Conservation (phyloP, 371 early-diverging fungal genomes). For the Agmasoma carcini region DNA sequence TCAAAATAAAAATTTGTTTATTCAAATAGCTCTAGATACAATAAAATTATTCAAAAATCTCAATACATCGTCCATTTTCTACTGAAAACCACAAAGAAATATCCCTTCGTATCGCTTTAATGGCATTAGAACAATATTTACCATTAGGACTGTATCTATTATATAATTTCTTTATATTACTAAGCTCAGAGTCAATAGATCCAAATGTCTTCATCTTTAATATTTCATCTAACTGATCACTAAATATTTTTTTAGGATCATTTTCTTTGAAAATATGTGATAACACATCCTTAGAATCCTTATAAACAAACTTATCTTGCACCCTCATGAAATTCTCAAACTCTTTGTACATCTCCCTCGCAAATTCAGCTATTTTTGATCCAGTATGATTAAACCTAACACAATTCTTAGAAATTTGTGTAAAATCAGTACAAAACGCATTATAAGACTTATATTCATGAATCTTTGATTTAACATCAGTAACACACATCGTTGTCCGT, state of each 20-base stretch:
- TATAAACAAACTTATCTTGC: background rate
- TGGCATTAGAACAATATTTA: background rate
- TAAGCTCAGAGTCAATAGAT: slow-evolving; percentile 12
- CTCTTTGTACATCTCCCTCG: slow-evolving; percentile 3
- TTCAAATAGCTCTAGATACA: no score
- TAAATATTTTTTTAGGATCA: background rate
- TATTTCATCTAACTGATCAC: background rate
- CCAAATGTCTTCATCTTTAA: slow-evolving; percentile 12
- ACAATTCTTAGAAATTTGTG: slow-evolving; percentile 20
- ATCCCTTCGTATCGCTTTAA: background rate
- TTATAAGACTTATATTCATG: slow-evolving; percentile 5
- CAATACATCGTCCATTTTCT: background rate
- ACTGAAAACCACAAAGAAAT: slow-evolving; percentile 9
- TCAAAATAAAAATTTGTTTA: no score
- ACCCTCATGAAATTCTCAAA: slow-evolving; percentile 1
- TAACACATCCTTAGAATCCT: slow-evolving; percentile 6
- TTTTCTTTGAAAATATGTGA: slow-evolving; percentile 1
- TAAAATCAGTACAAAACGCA: slow-evolving; percentile 10
- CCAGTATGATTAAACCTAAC: slow-evolving; percentile 8
- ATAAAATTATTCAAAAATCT: no score
- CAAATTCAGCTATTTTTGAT: slow-evolving; percentile 10
- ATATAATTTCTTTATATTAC: slow-evolving; percentile 17
- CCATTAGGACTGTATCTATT: slow-evolving; percentile 18
- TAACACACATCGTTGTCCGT: slow-evolving; percentile 17
- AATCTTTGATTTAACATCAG: slow-evolving; percentile 2